Percentiles rank a stretch among this genome's conserved stretches.
Evolutionary conservation across 1,284 basidiomycete species (phyloP).

Genomic region (Hymenochaete sp.): DNA sequence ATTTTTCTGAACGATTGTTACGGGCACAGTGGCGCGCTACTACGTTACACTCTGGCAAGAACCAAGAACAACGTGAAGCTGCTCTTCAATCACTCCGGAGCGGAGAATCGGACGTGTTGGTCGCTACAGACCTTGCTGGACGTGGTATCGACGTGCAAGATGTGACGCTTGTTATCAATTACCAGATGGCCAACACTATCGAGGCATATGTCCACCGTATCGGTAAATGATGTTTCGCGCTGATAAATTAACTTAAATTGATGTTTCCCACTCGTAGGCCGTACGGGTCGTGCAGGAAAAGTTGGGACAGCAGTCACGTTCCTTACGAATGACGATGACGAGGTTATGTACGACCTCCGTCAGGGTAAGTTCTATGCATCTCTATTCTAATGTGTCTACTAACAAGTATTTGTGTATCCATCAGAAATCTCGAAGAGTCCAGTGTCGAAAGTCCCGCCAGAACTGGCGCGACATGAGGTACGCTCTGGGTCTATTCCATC

Average conservation of each 20-base stretch:
- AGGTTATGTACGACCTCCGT: slow-evolving; percentile 91
- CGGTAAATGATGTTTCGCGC: slow-evolving; percentile 40
- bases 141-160: slow-evolving; percentile 98
- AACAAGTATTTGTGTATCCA: neutral
- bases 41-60: slow-evolving; percentile 94
- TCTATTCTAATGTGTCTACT: neutral
- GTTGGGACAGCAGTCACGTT: slow-evolving; percentile 90
- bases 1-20: slow-evolving; percentile 12
- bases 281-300: slow-evolving; percentile 97
- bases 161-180: slow-evolving; percentile 94
- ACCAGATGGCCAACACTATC: slow-evolving; percentile 92
- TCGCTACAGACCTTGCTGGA: slow-evolving; percentile 96
- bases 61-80: slow-evolving; percentile 93
- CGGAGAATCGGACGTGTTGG: slow-evolving; percentile 79
- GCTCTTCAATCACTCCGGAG: slow-evolving; percentile 79
- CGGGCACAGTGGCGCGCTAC: slow-evolving; percentile 67
- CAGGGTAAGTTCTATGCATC: slow-evolving; percentile 46
- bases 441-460: slow-evolving; percentile 79
- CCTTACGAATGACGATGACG: slow-evolving; percentile 90
- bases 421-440: slow-evolving; percentile 88
- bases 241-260: slow-evolving; percentile 13
- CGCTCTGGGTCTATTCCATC: neutral
- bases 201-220: slow-evolving; percentile 98
- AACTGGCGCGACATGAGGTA: slow-evolving; percentile 78
- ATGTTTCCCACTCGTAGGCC: slow-evolving; percentile 39